phyloP scores from a whole-genome alignment of 2,329 filamentous ascomycete species.

The Colletotrichum filicis region DNA sequence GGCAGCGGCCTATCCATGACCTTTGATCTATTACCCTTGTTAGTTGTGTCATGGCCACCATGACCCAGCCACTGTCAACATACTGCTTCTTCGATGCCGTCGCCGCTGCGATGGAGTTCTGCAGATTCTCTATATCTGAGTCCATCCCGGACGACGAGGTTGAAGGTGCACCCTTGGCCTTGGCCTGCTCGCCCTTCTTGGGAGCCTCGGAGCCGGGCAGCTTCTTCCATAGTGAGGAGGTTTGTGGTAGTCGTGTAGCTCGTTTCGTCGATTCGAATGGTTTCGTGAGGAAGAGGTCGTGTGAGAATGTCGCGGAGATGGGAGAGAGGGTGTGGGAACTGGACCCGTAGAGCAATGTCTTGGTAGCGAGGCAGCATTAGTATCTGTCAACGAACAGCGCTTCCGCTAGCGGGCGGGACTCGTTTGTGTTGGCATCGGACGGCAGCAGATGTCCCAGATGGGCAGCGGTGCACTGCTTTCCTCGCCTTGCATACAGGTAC shows the following conservation, averaged over 20 bases:
- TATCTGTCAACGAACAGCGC: not conserved
- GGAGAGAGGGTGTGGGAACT: slow-evolving; percentile 59
- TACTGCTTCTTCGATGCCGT: slow-evolving; percentile 53
- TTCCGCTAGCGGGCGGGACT: not conserved
- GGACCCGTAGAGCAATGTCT: slow-evolving; percentile 67
- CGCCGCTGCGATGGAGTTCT: slow-evolving; percentile 54
- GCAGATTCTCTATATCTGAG: slow-evolving; percentile 61
- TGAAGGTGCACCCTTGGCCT: slow-evolving; percentile 43
- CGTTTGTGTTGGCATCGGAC: not conserved
- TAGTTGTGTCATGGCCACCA: slow-evolving; percentile 38
- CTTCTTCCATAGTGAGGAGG: slow-evolving; percentile 61
- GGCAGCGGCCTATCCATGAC: slow-evolving; percentile 48
- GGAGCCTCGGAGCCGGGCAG: slow-evolving; percentile 37
- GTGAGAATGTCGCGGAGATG: slow-evolving; percentile 57
- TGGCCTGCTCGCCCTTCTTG: slow-evolving; percentile 44
- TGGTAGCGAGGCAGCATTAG: slow-evolving; percentile 23
- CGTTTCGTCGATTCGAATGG: slow-evolving; percentile 58
- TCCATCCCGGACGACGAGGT: slow-evolving; percentile 55
- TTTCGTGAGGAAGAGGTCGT: slow-evolving; percentile 67
- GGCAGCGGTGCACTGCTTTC: slow-evolving; percentile 14
- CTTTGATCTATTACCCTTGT: slow-evolving; percentile 45
- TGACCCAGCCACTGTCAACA: slow-evolving; percentile 42
- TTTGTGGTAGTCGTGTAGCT: slow-evolving; percentile 61
- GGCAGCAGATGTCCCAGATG: not conserved
- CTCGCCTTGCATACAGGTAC: slow-evolving; percentile 18